These are phyloP conservation scores for Flaveria linearis DNA, from an alignment of 129 eudicot genomes.

Conservation along the genomic window DNA sequence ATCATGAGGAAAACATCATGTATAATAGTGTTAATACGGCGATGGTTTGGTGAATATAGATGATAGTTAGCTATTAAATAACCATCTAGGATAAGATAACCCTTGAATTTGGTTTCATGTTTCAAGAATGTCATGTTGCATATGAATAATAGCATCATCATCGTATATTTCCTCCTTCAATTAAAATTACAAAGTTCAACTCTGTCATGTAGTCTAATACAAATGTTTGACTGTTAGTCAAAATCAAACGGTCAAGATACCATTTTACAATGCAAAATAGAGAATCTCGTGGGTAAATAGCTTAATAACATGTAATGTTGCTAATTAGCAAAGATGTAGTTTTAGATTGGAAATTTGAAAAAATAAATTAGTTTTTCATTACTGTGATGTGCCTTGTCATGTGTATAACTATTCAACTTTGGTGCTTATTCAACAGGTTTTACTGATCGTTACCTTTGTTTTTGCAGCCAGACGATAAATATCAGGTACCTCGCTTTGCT, in stretches of 20 bases:
- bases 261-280: not conserved
- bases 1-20: constrained; percentile 34
- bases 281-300: not conserved
- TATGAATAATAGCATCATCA: constrained; percentile 5
- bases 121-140: not conserved
- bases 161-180: not conserved
- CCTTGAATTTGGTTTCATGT: not conserved
- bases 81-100: constrained; percentile 6
- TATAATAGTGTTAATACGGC: not conserved
- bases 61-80: not conserved
- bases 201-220: constrained; percentile 10
- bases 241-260: not conserved
- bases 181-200: not conserved
- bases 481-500: constrained; percentile 79
- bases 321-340: not conserved
- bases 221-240: constrained; percentile 6
- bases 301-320: not conserved
- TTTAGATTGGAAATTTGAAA: not conserved
- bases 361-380: not conserved
- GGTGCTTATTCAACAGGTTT: not conserved
- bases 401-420: not conserved
- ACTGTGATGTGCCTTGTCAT: not conserved
- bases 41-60: not conserved
- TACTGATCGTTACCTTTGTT: constrained; percentile 56
- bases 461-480: constrained; percentile 84